Evolutionary conservation across 1,284 basidiomycete genomes (phyloP), one percentile per base, ranked within the genome.

Genomic region (Pholiota adiposa): DNA sequence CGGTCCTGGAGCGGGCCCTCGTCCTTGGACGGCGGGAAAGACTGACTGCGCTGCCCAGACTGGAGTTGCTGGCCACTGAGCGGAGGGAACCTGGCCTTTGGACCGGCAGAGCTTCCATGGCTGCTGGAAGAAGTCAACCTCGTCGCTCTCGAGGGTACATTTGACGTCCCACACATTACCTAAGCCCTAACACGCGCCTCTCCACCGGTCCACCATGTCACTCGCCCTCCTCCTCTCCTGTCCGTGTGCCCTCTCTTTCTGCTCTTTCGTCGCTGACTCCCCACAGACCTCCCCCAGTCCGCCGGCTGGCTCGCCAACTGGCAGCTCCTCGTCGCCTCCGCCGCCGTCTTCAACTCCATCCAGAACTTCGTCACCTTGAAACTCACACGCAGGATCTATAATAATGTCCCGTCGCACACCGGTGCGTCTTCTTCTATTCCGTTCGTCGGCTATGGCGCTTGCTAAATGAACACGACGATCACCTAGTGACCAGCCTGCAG

Each of bases 361-460:
- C 94, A 97, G 73, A 95, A 92, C 76, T 90, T 93, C 69, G 64
- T 83, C 27, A 94, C 92, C 0, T 79, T 92, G 58, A 89, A 86
- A 63, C 77, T 96, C 64, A 94, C 92, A 29, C 86, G 87, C 61
- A 83, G 83, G 68, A 79, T 97, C 12, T 97, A 97, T 72, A 81
- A 83, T 60, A 82, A 82, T 23, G 79, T 86, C 12, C 78, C 86
- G 66, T 76, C 85, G 50, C 64, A 75, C 21, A 72, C 74, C 48
- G 74, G 82, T 80, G 64, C 59, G 61, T 55, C 25, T 50, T 51
- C 36, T 60, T 11, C 16, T 38, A 36, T 52, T 46, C 49, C 57
- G 41, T 56, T 41, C 33, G 51, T 38, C 36, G 33, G 11, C 8
- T 19, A 14, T 41, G 23, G 57, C 21, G 56, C 25, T 43, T 21